Evolutionary conservation across 2,329 filamentous ascomycete species (phyloP).

Genomic region (Colletotrichum sp.): DNA sequence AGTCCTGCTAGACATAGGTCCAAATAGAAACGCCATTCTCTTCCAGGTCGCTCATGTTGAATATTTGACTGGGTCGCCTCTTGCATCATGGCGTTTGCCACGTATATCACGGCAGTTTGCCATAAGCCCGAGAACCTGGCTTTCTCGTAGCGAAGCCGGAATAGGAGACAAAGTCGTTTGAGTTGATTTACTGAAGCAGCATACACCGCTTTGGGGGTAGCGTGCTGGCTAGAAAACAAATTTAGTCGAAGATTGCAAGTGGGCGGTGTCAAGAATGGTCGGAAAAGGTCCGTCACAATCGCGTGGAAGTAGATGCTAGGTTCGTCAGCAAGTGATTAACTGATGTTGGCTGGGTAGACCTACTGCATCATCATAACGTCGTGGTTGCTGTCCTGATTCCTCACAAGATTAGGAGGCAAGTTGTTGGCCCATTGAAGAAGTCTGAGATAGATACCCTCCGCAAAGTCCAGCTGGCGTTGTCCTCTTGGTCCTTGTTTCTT

Average conservation of each 20-base stretch:
- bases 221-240: neutral
- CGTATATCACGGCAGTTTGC: neutral
- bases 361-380: slow-evolving; percentile 6
- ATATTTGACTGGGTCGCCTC: neutral
- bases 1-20: neutral
- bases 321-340: neutral
- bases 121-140: neutral
- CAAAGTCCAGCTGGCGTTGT: neutral
- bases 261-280: neutral
- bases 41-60: neutral
- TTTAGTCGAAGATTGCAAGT: neutral
- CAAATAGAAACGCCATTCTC: neutral
- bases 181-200: neutral
- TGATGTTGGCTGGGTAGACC: neutral
- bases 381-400: neutral
- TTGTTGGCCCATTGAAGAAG: neutral
- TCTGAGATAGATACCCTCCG: neutral
- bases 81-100: neutral
- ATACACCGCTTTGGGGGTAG: neutral
- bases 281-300: neutral
- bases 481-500: rapidly evolving
- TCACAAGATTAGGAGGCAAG: neutral
- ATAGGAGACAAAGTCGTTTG: neutral
- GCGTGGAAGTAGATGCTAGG: slow-evolving; percentile 10
- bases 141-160: neutral